phyloP scores from a whole-genome alignment of 345 rosid genomes.

The Sisymbrium altissimum region DNA sequence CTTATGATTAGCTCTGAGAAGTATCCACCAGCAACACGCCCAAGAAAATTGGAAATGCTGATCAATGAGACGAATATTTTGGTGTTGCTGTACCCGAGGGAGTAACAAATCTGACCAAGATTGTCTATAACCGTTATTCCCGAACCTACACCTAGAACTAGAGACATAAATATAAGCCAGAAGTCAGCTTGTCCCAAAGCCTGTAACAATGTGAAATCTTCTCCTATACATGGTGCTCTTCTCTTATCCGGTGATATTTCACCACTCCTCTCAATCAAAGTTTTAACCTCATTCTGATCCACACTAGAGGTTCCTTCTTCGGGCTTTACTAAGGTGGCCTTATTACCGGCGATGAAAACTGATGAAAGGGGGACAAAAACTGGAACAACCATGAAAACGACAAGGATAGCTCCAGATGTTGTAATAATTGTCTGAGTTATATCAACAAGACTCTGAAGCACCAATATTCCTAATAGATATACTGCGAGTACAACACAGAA shows the following conservation, averaged over 20 bases:
- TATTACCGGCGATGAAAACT: constrained; percentile 30
- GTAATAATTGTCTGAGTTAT: constrained; percentile 42
- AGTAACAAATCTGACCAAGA: constrained; percentile 74
- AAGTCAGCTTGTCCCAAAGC: constrained; percentile 69
- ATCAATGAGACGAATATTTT: constrained; percentile 72
- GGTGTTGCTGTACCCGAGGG: constrained; percentile 56
- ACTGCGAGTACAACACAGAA: constrained; percentile 64
- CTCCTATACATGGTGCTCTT: constrained; percentile 67
- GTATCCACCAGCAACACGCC: constrained; percentile 90
- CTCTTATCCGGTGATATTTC: constrained; percentile 49
- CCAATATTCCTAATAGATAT: constrained; percentile 61
- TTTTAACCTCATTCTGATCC: constrained; percentile 33
- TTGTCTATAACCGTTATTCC: constrained; percentile 86
- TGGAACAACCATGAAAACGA: constrained; percentile 53
- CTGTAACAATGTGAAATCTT: constrained; percentile 72
- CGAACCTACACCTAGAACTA: constrained; percentile 70
- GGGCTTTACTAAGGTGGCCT: constrained; percentile 36
- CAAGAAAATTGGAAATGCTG: constrained; percentile 89
- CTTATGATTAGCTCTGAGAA: constrained; percentile 76
- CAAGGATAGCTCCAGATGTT: constrained; percentile 43
- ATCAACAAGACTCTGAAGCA: constrained; percentile 58
- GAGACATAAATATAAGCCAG: constrained; percentile 70
- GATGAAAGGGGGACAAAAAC: constrained; percentile 50
- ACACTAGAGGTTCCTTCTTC: constrained; percentile 32
- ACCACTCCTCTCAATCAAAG: constrained; percentile 60